Conservation (phyloP, 2,329 filamentous ascomycete genomes). For the Penicillium sp. region DNA sequence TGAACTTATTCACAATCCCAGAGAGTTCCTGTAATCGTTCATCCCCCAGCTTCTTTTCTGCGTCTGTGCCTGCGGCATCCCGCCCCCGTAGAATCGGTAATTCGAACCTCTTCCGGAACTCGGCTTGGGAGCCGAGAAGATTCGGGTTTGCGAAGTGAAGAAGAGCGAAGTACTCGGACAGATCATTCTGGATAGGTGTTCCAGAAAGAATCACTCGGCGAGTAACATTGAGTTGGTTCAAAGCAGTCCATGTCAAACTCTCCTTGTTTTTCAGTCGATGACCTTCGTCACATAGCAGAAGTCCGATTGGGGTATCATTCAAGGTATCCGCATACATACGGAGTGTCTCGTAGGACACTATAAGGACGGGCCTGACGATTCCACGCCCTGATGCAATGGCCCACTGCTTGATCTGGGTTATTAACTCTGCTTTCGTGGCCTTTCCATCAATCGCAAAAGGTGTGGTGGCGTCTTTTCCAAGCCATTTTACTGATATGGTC, state of each 20-base stretch:
- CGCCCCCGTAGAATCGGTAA: constrained; percentile 87
- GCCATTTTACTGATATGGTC: constrained; percentile 69
- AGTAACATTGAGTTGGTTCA: constrained; percentile 86
- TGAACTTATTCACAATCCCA: constrained; percentile 90
- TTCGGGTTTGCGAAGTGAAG: constrained; percentile 96
- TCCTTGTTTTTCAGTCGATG: constrained; percentile 96
- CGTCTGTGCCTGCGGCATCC: constrained; percentile 83
- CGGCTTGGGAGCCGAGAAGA: constrained; percentile 79
- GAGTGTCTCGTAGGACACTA: constrained; percentile 95
- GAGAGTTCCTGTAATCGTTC: constrained; percentile 79
- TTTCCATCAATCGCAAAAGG: constrained; percentile 98
- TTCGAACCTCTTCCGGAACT: constrained; percentile 93
- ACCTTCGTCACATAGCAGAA: constrained; percentile 93
- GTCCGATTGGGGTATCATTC: constrained; percentile 82
- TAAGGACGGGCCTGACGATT: constrained; percentile 87
- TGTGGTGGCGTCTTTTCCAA: constrained; percentile 83
- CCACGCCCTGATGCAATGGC: constrained; percentile 85
- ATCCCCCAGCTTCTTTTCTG: constrained; percentile 77
- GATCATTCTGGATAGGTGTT: constrained; percentile 95
- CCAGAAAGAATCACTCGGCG: constrained; percentile 92
- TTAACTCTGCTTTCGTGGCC: constrained; percentile 89
- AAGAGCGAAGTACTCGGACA: constrained; percentile 96
- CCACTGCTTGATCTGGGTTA: constrained; percentile 88
- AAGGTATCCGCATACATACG: constrained; percentile 87
- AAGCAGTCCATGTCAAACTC: constrained; percentile 86